Evolutionary conservation across 169 alveolate species (phyloP).

Genomic region (Hepatocystis sp.): DNA sequence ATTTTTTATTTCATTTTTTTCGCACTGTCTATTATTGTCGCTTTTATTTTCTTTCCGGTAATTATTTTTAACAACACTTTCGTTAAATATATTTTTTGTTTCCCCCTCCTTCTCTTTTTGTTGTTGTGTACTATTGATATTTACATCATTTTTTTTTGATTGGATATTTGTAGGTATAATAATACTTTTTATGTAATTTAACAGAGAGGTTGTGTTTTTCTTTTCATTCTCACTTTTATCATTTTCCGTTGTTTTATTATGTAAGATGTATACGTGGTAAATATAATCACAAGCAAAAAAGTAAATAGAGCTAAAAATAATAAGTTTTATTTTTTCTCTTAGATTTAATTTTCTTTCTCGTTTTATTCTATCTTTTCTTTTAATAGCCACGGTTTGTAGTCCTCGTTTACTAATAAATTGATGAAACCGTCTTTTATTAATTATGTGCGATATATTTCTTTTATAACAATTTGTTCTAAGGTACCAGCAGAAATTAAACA

Average conservation of each 20-base stretch:
- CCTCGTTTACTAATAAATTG: slow-evolving; percentile 3
- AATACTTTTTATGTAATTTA: slow-evolving; percentile 9
- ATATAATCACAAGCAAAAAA: slow-evolving; percentile 55
- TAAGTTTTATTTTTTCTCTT: slow-evolving; percentile 56
- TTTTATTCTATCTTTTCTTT: slow-evolving; percentile 34
- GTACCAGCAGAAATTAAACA: slow-evolving; percentile 11
- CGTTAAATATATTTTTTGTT: background rate
- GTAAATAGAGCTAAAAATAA: slow-evolving; percentile 69
- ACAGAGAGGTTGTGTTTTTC: background rate
- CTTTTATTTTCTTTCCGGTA: background rate
- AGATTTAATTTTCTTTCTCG: slow-evolving; percentile 30
- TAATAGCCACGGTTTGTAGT: slow-evolving; percentile 13
- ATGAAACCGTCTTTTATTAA: slow-evolving; percentile 15
- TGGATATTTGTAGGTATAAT: slow-evolving; percentile 23
- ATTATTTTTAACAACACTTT: background rate
- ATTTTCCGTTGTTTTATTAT: background rate
- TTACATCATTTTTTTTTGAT: too few relatives aligned
- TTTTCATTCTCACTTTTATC: background rate
- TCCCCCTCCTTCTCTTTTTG: background rate
- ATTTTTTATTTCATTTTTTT: slow-evolving; percentile 16
- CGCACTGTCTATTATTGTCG: background rate
- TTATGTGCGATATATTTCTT: slow-evolving; percentile 6
- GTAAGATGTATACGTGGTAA: slow-evolving; percentile 52
- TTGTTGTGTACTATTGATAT: too few relatives aligned
- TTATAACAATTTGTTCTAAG: slow-evolving; percentile 15